Evolutionary conservation across 2,329 filamentous ascomycete genomes (phyloP).

Genomic region (Penicillium sp.): DNA sequence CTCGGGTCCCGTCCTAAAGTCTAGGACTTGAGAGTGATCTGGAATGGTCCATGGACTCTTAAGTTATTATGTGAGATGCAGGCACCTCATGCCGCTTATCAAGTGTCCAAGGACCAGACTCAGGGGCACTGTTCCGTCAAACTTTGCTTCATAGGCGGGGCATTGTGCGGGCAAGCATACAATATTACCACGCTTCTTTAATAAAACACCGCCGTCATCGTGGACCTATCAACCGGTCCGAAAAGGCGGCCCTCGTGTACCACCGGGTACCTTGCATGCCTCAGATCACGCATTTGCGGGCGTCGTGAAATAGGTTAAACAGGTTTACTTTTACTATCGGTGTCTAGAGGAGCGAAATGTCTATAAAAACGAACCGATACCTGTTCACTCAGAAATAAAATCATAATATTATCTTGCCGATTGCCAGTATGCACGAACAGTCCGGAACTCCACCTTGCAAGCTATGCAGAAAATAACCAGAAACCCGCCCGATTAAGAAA

Average conservation of each 20-base stretch:
- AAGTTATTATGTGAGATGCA: neutral
- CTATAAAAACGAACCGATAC: neutral
- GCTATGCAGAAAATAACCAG: neutral
- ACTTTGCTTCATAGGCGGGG: neutral
- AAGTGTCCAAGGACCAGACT: neutral
- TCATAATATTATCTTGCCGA: neutral
- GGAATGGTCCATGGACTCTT: neutral
- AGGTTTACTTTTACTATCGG: neutral
- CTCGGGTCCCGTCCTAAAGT: constrained; percentile 30
- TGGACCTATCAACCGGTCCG: neutral
- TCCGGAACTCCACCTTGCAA: neutral
- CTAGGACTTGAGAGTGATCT: constrained; percentile 29
- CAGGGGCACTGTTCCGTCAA: neutral
- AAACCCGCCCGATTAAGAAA: neutral
- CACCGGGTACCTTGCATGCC: neutral
- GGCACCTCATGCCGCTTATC: neutral
- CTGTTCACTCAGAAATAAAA: neutral
- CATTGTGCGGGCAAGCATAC: neutral
- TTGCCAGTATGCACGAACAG: neutral
- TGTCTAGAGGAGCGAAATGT: neutral
- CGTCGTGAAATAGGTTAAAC: neutral
- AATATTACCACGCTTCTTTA: neutral
- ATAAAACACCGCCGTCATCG: neutral
- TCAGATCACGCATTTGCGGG: neutral
- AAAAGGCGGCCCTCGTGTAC: neutral